Evolutionary conservation across 1,284 basidiomycete species (phyloP).

Genomic region (Singerocomus rubriflavus): DNA sequence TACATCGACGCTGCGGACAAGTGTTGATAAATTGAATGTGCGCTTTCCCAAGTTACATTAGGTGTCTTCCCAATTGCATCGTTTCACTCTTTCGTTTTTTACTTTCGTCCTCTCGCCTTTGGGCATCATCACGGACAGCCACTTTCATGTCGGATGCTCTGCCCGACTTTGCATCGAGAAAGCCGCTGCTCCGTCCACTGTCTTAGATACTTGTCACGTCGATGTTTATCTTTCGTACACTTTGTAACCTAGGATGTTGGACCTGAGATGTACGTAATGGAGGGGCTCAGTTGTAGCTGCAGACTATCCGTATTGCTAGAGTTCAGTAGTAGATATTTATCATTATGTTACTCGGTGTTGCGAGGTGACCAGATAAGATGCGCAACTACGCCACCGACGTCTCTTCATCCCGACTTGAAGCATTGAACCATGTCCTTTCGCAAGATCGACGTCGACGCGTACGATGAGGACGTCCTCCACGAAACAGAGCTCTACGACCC

Average conservation of each 20-base stretch:
- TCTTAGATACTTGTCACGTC: background rate
- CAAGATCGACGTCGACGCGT: constrained; percentile 93
- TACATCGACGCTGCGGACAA: background rate
- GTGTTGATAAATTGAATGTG: background rate
- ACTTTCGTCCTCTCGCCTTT: too few species aligned
- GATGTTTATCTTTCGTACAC: background rate
- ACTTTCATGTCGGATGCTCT: too few species aligned
- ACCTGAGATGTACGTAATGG: too few species aligned
- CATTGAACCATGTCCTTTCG: constrained; percentile 71
- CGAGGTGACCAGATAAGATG: constrained; percentile 5
- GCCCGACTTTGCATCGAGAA: too few species aligned
- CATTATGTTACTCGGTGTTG: too few species aligned
- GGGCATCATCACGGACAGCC: background rate
- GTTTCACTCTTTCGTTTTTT: too few species aligned
- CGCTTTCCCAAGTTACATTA: too few species aligned
- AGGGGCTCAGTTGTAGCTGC: too few species aligned
- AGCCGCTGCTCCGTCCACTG: too few species aligned
- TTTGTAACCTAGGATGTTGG: too few species aligned
- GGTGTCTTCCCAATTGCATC: too few species aligned
- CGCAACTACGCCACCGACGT: too few species aligned
- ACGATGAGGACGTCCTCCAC: constrained; percentile 87
- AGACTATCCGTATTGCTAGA: background rate
- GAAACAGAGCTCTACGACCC: constrained; percentile 86
- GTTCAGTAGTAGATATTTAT: background rate
- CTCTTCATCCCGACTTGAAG: background rate